Conservation (phyloP, 441 rosid genomes). For the Brassica balearica region DNA sequence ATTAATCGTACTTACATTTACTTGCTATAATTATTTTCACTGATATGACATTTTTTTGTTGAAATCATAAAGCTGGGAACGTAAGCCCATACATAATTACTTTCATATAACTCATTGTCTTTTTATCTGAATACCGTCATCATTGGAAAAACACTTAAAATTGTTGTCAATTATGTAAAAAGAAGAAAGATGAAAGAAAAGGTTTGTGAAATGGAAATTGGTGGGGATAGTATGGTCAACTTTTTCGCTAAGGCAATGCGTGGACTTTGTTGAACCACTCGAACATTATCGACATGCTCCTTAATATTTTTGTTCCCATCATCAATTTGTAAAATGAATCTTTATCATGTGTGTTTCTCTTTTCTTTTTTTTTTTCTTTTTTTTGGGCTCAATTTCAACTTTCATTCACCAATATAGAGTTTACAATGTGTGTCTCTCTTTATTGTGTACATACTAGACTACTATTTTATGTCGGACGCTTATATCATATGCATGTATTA, state of each 20-base stretch:
- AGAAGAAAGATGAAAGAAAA: conserved; percentile 27
- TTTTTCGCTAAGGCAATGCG: conserved; percentile 37
- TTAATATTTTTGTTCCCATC: conserved; percentile 35
- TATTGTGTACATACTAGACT: conserved; percentile 5
- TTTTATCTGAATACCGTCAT: not conserved
- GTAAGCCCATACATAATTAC: not conserved
- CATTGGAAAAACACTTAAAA: conserved; percentile 4
- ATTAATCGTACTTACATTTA: not conserved
- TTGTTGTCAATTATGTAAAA: conserved; percentile 11
- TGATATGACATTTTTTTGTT: not conserved
- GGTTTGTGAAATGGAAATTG: conserved; percentile 28
- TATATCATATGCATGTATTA: not conserved
- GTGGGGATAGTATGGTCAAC: conserved; percentile 43
- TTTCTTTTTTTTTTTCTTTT: too few relatives aligned
- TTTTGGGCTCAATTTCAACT: too few relatives aligned
- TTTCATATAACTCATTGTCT: not conserved
- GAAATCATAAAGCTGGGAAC: not conserved
- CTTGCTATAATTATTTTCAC: not conserved
- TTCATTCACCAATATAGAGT: too few relatives aligned
- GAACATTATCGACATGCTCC: conserved; percentile 32
- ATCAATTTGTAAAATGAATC: conserved; percentile 17
- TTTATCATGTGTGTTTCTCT: conserved; percentile 26
- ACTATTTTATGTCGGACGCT: not conserved
- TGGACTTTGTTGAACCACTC: conserved; percentile 37
- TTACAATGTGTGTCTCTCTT: too few relatives aligned